Base-by-base conservation (phyloP, 1,284 basidiomycete genomes). In the Lignosus rhinocerotis region DNA sequence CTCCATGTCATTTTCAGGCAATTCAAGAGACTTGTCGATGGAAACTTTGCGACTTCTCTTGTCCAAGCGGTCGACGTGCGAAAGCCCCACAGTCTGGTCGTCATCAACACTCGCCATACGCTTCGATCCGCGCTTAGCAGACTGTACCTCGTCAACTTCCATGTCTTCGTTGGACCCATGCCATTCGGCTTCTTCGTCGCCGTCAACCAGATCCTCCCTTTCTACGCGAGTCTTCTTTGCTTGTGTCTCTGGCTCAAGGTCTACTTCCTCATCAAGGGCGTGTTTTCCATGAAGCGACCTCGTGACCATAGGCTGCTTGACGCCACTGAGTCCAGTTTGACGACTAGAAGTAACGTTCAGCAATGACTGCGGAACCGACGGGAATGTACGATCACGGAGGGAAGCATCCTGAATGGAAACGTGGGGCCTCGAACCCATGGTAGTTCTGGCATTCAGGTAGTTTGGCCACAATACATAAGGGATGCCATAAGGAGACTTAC, bases 211-310 rank as follows among this genome's bases (percentile, higher is more conserved):
- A 14, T 78, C 76, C 53, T 79, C 76, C 34, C 72, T 76, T 51
- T 81, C 80, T 21, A 80, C 71, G 59, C 81, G 80, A 55, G 78
- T 76, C 69, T 81, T 84, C 71, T 85, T 86, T 9, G 62, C 48
- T 32, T 74, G 67, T 60, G 72, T 74, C 57, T 82, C 83, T 47
- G 72, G 69, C 38, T 73, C 72, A 17, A 52, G 51, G 38, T 65
- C 61, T 67, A 69, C 67, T 75, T 77, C 65, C 60, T 69, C 72
- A 44, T 70, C 70, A 8, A 67, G 59, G 2, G 62, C 64, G 49
- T 66, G 70, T 53, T 71, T 70, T 5, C 59, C 59, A 45, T 56
- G 55, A 31, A 41, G 34, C 10, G 62, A 48, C 36, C 55, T 45
- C 56, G 58, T 61, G 58, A 49, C 34, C 17, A 52, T 19, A 8